These are phyloP conservation scores for Epichloe brachyelytri DNA, from an alignment of 2,329 filamentous ascomycete species.

Conservation along the genomic window DNA sequence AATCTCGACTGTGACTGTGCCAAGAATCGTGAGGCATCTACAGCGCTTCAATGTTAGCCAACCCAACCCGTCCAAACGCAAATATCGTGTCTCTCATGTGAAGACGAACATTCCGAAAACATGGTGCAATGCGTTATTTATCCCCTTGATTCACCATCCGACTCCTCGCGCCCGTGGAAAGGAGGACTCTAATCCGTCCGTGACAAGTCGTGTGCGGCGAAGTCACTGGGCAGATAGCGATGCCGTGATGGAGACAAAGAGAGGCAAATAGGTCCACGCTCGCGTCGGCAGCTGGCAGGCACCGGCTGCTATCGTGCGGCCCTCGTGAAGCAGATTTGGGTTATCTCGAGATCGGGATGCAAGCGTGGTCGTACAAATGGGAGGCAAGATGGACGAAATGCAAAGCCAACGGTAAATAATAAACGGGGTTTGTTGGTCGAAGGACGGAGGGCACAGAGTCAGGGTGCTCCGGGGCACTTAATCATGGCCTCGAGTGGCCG, in stretches of 20 bases:
- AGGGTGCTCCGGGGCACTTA: too few relatives aligned
- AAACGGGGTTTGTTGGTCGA: too few relatives aligned
- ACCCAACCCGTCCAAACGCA: background rate
- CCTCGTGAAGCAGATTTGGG: background rate
- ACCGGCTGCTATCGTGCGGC: background rate
- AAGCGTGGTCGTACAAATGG: too few relatives aligned
- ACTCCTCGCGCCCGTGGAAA: constrained; percentile 18
- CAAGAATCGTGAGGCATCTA: constrained; percentile 93
- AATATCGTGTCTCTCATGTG: background rate
- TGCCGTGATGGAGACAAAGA: background rate
- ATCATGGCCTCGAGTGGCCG: too few relatives aligned
- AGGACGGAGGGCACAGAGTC: too few relatives aligned
- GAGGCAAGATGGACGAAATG: too few relatives aligned
- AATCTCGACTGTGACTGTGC: constrained; percentile 91
- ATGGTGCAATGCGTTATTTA: constrained; percentile 15
- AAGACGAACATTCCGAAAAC: constrained; percentile 69
- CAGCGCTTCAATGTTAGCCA: background rate
- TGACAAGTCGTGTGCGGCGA: background rate
- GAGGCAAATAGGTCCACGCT: background rate
- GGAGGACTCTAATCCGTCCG: background rate
- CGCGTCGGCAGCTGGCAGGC: background rate
- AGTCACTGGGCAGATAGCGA: background rate
- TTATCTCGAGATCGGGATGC: background rate
- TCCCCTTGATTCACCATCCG: constrained; percentile 18
- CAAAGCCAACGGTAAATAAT: too few relatives aligned